phyloP scores from a whole-genome alignment of 148 eudicot species.

The Pharnaceum exiguum region DNA sequence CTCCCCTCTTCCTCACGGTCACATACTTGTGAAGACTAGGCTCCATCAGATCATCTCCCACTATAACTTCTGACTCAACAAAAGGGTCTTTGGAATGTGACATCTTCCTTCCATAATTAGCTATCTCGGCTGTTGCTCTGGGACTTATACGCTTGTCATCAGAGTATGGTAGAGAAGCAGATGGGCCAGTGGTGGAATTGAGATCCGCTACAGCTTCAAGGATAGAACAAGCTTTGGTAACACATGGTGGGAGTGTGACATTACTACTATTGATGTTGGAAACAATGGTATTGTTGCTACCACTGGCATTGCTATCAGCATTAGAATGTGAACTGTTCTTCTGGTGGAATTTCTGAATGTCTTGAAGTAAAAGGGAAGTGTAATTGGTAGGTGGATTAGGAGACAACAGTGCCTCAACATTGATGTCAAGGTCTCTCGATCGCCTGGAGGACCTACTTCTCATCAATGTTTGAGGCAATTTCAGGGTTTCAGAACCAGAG shows the following conservation, averaged over 20 bases:
- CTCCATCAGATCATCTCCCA: conserved; percentile 49
- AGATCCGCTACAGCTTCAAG: conserved; percentile 96
- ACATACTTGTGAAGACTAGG: conserved; percentile 86
- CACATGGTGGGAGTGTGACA: conserved; percentile 56
- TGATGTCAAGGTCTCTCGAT: conserved; percentile 79
- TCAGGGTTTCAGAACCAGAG: conserved; percentile 39
- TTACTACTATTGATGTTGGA: conserved; percentile 17
- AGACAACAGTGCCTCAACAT: conserved; percentile 46
- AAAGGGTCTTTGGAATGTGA: conserved; percentile 41
- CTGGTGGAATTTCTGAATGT: conserved; percentile 91
- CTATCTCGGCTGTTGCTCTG: conserved; percentile 10
- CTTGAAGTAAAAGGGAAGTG: conserved; percentile 72
- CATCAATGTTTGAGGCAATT: conserved; percentile 42
- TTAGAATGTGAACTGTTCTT: conserved; percentile 24
- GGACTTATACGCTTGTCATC: conserved; percentile 27
- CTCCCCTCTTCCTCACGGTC: conserved; percentile 59
- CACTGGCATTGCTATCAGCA: conserved; percentile 8
- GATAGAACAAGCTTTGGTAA: conserved; percentile 72
- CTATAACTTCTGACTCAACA: conserved; percentile 63
- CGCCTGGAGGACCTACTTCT: conserved; percentile 78
- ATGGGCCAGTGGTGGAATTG: conserved; percentile 57
- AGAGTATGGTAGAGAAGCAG: conserved; percentile 12
- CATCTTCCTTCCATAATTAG: conserved; percentile 26
- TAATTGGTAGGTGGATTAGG: conserved; percentile 41
- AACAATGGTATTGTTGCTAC: not conserved